A percentile compares a stretch with the other conserved stretches of the same genome.
phyloP scores from a whole-genome alignment of 176 grass and related monocot genomes.

The Calamus simplicifolius region DNA sequence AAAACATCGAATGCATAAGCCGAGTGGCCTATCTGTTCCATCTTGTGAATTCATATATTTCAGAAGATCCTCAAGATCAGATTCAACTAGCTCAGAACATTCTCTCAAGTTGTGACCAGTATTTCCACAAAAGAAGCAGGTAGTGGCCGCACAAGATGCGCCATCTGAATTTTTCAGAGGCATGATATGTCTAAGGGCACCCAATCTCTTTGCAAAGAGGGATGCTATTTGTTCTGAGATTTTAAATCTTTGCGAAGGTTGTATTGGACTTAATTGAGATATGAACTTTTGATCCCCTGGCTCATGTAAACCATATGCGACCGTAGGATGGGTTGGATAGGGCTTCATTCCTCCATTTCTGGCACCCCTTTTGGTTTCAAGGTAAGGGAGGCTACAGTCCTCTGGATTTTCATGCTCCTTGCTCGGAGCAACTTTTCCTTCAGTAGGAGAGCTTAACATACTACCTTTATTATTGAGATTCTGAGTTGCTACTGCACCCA shows the following conservation, averaged over 20 bases:
- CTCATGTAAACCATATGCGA: constrained; percentile 11
- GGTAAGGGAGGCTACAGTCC: neutral
- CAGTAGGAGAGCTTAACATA: constrained; percentile 14
- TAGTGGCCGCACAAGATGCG: neutral
- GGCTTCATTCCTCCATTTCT: neutral
- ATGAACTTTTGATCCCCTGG: constrained; percentile 34
- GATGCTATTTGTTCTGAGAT: constrained; percentile 59
- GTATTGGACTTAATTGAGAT: constrained; percentile 45
- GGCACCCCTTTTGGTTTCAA: neutral
- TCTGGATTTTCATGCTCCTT: constrained; percentile 28
- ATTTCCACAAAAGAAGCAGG: constrained; percentile 18
- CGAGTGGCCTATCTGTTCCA: neutral
- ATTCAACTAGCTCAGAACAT: constrained; percentile 2
- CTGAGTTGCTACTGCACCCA: constrained; percentile 24
- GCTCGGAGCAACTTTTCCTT: constrained; percentile 15
- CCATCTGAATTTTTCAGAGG: constrained; percentile 25
- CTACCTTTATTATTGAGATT: constrained; percentile 25
- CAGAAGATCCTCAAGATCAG: neutral
- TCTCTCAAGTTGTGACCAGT: constrained; percentile 2
- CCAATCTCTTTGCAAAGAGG: constrained; percentile 75
- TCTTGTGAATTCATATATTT: neutral
- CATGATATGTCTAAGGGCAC: constrained; percentile 47
- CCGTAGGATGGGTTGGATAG: neutral
- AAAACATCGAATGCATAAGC: constrained; percentile 8
- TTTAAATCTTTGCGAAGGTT: constrained; percentile 39